Conservation (phyloP, 345 rosid species). For the Eucalyptus regnans region DNA sequence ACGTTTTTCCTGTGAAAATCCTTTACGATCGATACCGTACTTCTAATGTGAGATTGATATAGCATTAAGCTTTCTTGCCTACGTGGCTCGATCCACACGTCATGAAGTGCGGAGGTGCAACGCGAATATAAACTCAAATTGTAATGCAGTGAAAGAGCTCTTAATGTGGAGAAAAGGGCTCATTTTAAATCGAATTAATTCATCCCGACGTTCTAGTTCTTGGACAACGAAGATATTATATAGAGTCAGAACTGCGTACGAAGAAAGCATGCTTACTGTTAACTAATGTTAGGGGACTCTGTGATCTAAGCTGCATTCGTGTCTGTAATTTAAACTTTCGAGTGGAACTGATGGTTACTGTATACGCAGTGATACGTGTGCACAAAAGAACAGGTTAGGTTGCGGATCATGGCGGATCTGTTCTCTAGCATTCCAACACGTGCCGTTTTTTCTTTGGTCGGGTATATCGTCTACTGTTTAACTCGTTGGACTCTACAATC, state of each 20-base stretch:
- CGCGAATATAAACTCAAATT: neutral
- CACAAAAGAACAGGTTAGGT: neutral
- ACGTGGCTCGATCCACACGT: neutral
- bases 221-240: neutral
- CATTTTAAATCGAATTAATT: neutral
- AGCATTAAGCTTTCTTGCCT: neutral
- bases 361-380: neutral
- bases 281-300: neutral
- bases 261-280: neutral
- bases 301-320: neutral
- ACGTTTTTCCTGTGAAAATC: neutral
- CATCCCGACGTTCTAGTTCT: neutral
- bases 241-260: neutral
- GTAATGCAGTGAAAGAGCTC: neutral
- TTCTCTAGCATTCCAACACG: neutral
- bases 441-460: neutral
- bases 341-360: neutral
- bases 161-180: neutral
- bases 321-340: neutral
- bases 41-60: neutral
- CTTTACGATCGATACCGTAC: neutral
- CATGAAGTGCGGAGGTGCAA: neutral
- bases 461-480: neutral
- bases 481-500: neutral
- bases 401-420: neutral